Conservation (phyloP, 2,329 filamentous ascomycete genomes). For the Fusarium sp. region DNA sequence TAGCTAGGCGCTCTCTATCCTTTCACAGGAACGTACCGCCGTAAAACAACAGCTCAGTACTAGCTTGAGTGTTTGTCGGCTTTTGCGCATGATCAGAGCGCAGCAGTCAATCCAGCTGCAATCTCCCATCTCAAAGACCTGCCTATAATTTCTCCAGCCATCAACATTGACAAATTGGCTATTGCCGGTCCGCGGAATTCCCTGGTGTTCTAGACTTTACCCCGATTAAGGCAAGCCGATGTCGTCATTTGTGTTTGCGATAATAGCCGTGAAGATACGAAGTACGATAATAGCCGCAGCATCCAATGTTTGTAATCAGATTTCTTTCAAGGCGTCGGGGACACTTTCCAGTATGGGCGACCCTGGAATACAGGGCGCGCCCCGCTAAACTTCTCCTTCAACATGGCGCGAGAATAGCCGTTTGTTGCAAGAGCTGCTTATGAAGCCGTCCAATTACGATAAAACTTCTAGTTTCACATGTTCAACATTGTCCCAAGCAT, state of each 20-base stretch:
- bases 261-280: background rate
- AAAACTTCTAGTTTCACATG: background rate
- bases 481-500: background rate
- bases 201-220: background rate
- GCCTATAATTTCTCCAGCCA: background rate
- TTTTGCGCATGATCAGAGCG: background rate
- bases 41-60: no score
- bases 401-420: background rate
- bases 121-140: background rate
- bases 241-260: background rate
- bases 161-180: background rate
- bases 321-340: background rate
- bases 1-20: no score
- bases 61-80: background rate
- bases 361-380: background rate
- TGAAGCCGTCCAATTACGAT: background rate
- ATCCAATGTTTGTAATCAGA: background rate
- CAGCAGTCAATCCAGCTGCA: no score
- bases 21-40: no score
- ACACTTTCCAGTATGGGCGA: background rate
- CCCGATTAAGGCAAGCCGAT: background rate
- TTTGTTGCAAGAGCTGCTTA: background rate
- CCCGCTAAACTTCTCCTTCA: background rate
- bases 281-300: background rate
- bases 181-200: background rate